These are phyloP conservation scores for Leishmania gerbilli DNA, from an alignment of 208 protist genomes.

Conservation along the genomic window DNA sequence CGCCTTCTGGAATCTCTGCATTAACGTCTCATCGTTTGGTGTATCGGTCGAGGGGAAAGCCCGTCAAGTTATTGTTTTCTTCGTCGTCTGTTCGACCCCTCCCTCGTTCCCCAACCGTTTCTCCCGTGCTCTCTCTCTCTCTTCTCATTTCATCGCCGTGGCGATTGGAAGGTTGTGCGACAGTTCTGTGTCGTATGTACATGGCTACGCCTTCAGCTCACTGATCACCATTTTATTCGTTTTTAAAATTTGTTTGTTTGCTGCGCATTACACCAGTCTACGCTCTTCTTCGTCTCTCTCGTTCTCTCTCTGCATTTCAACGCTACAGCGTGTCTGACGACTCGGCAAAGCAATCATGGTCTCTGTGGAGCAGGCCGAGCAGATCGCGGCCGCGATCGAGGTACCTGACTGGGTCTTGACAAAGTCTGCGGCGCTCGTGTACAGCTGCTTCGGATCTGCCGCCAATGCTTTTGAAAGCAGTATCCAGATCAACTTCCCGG, in stretches of 20 bases:
- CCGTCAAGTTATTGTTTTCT: too few relatives aligned
- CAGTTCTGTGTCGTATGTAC: not conserved
- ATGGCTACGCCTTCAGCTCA: too few relatives aligned
- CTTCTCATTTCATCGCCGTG: not conserved
- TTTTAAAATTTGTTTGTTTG: too few relatives aligned
- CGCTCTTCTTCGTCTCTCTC: not conserved
- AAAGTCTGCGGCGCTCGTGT: slow-evolving; percentile 25
- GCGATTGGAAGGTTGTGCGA: not conserved
- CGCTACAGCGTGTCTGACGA: not conserved
- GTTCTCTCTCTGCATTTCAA: not conserved
- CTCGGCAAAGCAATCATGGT: slow-evolving; percentile 25
- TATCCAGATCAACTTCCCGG: slow-evolving; percentile 34
- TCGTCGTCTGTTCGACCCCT: not conserved
- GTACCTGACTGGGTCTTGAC: slow-evolving; percentile 59
- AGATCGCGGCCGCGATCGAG: slow-evolving; percentile 48
- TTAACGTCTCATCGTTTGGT: not conserved
- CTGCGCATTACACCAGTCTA: not conserved
- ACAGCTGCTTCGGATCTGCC: slow-evolving; percentile 30
- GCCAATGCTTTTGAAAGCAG: slow-evolving; percentile 35
- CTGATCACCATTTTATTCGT: not conserved
- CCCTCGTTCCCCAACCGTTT: not conserved
- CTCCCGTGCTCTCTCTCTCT: not conserved
- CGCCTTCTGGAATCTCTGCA: not conserved
- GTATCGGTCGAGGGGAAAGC: not conserved
- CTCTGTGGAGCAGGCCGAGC: slow-evolving; percentile 39